Base-by-base conservation (phyloP, 139 green algal species). In the Chlamydomonas asymmetrica region DNA sequence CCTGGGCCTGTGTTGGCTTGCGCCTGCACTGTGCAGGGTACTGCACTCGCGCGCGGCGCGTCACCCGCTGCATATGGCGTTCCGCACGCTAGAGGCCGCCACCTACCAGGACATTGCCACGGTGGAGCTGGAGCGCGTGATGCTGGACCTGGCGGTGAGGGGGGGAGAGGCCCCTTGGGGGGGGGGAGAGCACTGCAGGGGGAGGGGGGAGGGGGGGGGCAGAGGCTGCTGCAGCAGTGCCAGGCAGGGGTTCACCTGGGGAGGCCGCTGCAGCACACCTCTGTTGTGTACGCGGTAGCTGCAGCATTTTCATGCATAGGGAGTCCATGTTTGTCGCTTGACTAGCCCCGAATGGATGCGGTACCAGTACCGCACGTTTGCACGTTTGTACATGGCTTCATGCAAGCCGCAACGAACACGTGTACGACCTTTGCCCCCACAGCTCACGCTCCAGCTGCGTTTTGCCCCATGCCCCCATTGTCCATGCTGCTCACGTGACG, bases 71-170 rank as follows among this genome's bases (percentile, higher is more conserved):
- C 80, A 84, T 54, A 75, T 67, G 18, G 81, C 87, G n/a, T 94
- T 95, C 80, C 75, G 82, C 27, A 91, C 82, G 29, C 62, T 94
- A 3, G 90, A 95, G 65, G 88, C 88, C 4, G 74, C 81, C 40
- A 68, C n/a, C 64, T 95, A 93, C 78, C 69, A 41, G 29, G 90
- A 95, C 54, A 92, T 95, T 34, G 82, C 79, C 23, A 94, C 85
- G 13, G 74, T 91, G 38, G 65, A 82, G 27, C 73, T 92, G 65
- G 85, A 94, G 18, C 74, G 89, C 5, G 82, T 64, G 34, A 61
- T 75, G 43, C 43, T 93, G 64, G 90, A 94, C 70, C 56, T 93
- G 67, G 78, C 73, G 31, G 71, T 76, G n/a, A 66, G n/a, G n/a
- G n/a, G n/a, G n/a, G n/a, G n/a, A n/a, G n/a, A n/a, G n/a, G n/a